Evolutionary conservation across 2,329 filamentous ascomycete species (phyloP), one percentile per base, ranked within the genome.

Genomic region (Capronia americana): DNA sequence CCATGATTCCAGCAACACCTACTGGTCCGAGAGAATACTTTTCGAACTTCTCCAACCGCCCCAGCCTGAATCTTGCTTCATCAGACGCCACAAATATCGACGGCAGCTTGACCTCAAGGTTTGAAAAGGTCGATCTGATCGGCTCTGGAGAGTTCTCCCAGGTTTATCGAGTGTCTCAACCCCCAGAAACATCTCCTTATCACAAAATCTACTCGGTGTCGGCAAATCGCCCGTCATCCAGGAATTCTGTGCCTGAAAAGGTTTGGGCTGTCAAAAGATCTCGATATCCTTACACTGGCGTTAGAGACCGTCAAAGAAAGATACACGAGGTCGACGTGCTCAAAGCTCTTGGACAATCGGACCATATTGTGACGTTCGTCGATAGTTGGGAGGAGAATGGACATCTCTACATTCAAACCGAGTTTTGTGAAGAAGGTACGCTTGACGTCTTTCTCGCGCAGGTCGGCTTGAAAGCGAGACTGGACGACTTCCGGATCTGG

Each of bases 401-500:
- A 64, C 89, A 94, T 75, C 86, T 99, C 10, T 99, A 97, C 80
- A 98, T 99, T 67, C 94, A 98, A 81, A 98, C 94, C 0, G 95
- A 99, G 75, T 98, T 90, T 76, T 99, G 95, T 75, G 93, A 97
- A 76, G 92, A 97, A 76, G 95, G 95, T 17, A 96, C 92, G 67
- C 82, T 99, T 51, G 91, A 96, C 76, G 85, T 88, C 17, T 99
- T 98, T 76, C 84, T 99, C 32, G 86, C 87, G n/a, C 87, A 90
- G 65, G 88, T 92, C 67, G 95, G 95, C 26, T 85, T 90, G 68
- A 92, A 91, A 76, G 93, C 92, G 55, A 87, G 94, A 72, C 81
- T 99, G 71, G 95, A 99, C 78, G 95, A 98, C 77, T 99, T 99
- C 80, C 88, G 95, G 68, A 97, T 98, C 78, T 99, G 95, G 92